A percentile compares a stretch with the other conserved stretches of the same genome.
Conservation (phyloP, 495 filamentous ascomycete genomes). For the Trichoderma virens region DNA sequence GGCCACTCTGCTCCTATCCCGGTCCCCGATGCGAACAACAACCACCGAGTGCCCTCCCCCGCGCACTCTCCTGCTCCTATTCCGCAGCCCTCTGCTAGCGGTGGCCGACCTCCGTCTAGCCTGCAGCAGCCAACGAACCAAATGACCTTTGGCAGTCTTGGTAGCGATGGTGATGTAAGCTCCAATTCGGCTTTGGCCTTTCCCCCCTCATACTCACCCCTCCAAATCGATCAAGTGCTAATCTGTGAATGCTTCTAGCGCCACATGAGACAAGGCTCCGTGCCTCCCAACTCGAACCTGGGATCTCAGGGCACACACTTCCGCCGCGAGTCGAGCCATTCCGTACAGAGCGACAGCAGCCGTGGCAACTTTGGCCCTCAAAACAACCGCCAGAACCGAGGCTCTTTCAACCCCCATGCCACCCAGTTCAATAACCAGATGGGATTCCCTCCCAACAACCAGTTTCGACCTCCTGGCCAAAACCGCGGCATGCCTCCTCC, state of each 20-base stretch:
- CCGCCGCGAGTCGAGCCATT: constrained; percentile 75
- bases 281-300: constrained; percentile 49
- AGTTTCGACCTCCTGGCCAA: constrained; percentile 52
- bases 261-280: constrained; percentile 44
- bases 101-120: constrained; percentile 66
- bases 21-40: constrained; percentile 45
- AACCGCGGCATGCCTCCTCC: constrained; percentile 61
- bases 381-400: constrained; percentile 60
- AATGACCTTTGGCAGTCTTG: constrained; percentile 77
- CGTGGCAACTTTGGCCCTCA: constrained; percentile 31
- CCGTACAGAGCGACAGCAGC: constrained; percentile 67
- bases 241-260: constrained; percentile 35
- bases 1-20: constrained; percentile 55
- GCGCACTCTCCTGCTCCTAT: constrained; percentile 82
- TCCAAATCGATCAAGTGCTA: constrained; percentile 14
- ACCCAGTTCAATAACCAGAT: constrained; percentile 56
- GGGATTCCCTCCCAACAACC: constrained; percentile 56
- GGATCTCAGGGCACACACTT: constrained; percentile 58
- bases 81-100: constrained; percentile 75
- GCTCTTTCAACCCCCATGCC: constrained; percentile 24
- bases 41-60: constrained; percentile 62
- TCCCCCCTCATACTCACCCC: background rate
- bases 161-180: constrained; percentile 68
- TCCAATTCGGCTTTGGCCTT: constrained; percentile 3
- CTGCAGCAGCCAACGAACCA: constrained; percentile 53